These are phyloP conservation scores for Hypholoma fasciculare DNA, from an alignment of 768 basidiomycete genomes.

Conservation along the genomic window DNA sequence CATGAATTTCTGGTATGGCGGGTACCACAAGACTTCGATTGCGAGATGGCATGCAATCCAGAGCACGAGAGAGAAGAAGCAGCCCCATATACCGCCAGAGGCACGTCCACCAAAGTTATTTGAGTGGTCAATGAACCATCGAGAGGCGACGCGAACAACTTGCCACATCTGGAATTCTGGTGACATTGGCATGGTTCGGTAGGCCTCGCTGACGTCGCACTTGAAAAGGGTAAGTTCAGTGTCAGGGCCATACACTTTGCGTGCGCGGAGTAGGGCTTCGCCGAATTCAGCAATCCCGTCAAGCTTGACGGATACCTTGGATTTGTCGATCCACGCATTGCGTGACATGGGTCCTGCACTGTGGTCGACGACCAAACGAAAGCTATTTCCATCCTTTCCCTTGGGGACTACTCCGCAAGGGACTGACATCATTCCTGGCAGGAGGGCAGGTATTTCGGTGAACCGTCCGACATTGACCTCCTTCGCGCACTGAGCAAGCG, in stretches of 20 bases:
- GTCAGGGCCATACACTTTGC: background rate
- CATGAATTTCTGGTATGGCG: conserved; percentile 22
- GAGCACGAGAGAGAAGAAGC: background rate
- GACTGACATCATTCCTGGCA: background rate
- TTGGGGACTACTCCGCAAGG: conserved; percentile 32
- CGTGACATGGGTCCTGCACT: conserved; percentile 22
- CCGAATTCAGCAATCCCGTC: conserved; percentile 14
- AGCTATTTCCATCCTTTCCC: conserved; percentile 13
- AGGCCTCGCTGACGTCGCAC: conserved; percentile 34
- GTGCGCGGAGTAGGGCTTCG: background rate
- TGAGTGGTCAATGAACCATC: conserved; percentile 18
- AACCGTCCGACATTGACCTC: background rate
- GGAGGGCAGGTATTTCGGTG: background rate
- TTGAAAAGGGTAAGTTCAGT: conserved; percentile 25
- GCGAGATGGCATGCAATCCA: conserved; percentile 12
- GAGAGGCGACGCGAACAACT: conserved; percentile 22
- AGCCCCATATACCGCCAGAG: conserved; percentile 2
- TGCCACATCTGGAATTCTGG: conserved; percentile 41
- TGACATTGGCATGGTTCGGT: conserved; percentile 30
- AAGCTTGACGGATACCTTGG: conserved; percentile 5
- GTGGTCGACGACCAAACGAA: conserved; percentile 34
- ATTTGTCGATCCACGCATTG: conserved; percentile 21
- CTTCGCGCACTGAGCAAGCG: background rate
- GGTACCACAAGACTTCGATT: conserved; percentile 22
- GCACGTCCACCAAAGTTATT: conserved; percentile 24